Conservation (phyloP, 257 asterid species). For the Parsonsia alboflavescens region DNA sequence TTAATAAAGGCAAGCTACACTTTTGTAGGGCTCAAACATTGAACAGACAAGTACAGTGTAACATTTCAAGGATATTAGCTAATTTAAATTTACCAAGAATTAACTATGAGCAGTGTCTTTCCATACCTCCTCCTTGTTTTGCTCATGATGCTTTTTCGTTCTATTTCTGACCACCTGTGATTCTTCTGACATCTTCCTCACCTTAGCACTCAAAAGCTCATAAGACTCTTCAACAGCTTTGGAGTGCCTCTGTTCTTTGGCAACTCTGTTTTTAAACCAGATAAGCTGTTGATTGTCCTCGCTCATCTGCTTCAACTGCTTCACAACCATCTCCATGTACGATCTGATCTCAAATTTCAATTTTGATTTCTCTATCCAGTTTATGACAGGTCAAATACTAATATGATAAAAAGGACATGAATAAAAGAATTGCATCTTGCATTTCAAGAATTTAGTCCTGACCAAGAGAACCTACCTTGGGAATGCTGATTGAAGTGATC, state of each 20-base stretch:
- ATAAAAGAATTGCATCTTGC: constrained; percentile 1
- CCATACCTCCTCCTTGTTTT: constrained; percentile 60
- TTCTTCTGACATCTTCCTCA: constrained; percentile 39
- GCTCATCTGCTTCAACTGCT: constrained; percentile 53
- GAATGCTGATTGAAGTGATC: constrained; percentile 32
- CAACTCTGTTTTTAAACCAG: constrained; percentile 39
- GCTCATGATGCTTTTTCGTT: constrained; percentile 51
- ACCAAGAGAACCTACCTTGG: constrained; percentile 20
- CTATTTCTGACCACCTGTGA: constrained; percentile 36
- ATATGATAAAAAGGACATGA: constrained; percentile 1
- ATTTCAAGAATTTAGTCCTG: not conserved
- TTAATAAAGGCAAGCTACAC: not conserved
- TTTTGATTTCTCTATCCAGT: constrained; percentile 48
- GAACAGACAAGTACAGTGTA: not conserved
- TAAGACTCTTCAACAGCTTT: constrained; percentile 45
- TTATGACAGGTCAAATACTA: constrained; percentile 10
- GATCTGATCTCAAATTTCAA: constrained; percentile 56
- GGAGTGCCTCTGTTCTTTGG: constrained; percentile 39
- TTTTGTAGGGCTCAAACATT: not conserved
- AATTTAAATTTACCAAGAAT: not conserved
- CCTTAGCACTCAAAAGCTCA: constrained; percentile 30
- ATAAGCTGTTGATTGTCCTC: constrained; percentile 68
- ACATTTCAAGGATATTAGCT: not conserved
- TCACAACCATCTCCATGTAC: constrained; percentile 50
- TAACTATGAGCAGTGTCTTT: not conserved